Base-by-base conservation (phyloP, 768 basidiomycete genomes). In the Kwoniella dejecticola region DNA sequence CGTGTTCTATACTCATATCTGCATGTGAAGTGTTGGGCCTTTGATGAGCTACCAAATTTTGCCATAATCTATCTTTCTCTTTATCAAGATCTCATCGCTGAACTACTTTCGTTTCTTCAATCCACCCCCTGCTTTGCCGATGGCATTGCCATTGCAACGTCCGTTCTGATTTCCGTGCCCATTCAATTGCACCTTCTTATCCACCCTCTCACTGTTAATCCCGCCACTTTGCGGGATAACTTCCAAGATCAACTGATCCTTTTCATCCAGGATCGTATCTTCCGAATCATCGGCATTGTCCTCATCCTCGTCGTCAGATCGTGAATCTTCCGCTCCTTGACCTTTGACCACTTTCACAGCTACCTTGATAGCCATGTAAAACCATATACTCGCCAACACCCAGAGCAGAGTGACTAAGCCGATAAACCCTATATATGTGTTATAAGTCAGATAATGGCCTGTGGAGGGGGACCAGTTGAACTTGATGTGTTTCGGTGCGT, bases 271-370 rank as follows among this genome's bases (percentile, higher is more conserved):
- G 17, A 41, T 40, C 24, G 30, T 15, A 23, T 24, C 44, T 11
- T 23, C 29, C 8, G 5, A 8, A 52, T 31, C 30, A 31, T n/a
- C 21, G 10, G 11, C 7, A 30, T 52, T 19, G 10, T 48, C 46
- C 2, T 29, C 27, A 23, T 49, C 71, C 26, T 70, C 75, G 48
- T 71, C 75, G 50, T 96, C 94, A 71, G 90, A 93, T 63, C 94
- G 84, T 21, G 82, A 83, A 66, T 97, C 95, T 29, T 90, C 86
- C 1, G 91, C 93, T 8, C 86, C 88, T 40, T 83, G 80, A 0
- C 89, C 90, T 10, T 80, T 82, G 17, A 94, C 80, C 31, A 94
- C 93, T 26, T 86, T 82, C 79, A 85, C 90, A n/a, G 90, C 90
- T 23, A 96, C 84, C 27, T 86, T 84, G 66, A 86, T 85, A 64